A percentile compares a stretch with the other conserved stretches of the same genome.
These are phyloP conservation scores for Aegilops longissima DNA, from an alignment of 176 grass and related monocot species.

Conservation along the genomic window DNA sequence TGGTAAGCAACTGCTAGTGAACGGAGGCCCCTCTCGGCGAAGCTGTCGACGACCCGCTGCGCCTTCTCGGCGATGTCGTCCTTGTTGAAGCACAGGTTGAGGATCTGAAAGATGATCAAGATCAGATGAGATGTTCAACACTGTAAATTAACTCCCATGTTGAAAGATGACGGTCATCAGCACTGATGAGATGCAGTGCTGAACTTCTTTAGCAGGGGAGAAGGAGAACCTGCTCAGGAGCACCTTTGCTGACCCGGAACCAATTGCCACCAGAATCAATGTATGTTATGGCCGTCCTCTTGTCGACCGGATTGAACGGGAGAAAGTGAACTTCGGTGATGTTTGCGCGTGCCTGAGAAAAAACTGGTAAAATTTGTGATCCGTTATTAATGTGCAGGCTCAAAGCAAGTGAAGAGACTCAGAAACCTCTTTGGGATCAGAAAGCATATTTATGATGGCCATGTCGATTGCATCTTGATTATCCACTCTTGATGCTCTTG, in stretches of 20 bases:
- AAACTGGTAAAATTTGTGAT: background rate
- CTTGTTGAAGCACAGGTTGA: conserved; percentile 66
- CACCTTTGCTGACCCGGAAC: conserved; percentile 89
- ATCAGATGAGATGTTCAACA: background rate
- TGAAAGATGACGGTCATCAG: background rate
- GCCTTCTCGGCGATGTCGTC: conserved; percentile 44
- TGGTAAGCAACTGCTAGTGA: conserved; percentile 86
- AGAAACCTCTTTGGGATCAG: conserved; percentile 76
- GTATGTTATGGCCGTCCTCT: conserved; percentile 87
- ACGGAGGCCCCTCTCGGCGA: conserved; percentile 79
- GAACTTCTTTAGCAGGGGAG: background rate
- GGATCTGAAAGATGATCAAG: conserved; percentile 46
- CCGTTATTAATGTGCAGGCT: background rate
- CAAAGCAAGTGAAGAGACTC: background rate
- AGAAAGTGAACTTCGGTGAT: conserved; percentile 83
- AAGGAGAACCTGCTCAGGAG: conserved; percentile 71
- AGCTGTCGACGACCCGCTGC: conserved; percentile 54
- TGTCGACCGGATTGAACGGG: conserved; percentile 86
- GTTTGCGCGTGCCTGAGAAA: conserved; percentile 61
- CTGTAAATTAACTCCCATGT: background rate
- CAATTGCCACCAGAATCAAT: conserved; percentile 59
- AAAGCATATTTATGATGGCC: conserved; percentile 76
- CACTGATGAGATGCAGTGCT: background rate
- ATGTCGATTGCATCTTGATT: conserved; percentile 95
- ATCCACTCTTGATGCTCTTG: conserved; percentile 72